Percentiles rank a stretch among this genome's conserved stretches.
Evolutionary conservation across 2,329 filamentous ascomycete genomes (phyloP).

Genomic region (Diplodia intermedia): DNA sequence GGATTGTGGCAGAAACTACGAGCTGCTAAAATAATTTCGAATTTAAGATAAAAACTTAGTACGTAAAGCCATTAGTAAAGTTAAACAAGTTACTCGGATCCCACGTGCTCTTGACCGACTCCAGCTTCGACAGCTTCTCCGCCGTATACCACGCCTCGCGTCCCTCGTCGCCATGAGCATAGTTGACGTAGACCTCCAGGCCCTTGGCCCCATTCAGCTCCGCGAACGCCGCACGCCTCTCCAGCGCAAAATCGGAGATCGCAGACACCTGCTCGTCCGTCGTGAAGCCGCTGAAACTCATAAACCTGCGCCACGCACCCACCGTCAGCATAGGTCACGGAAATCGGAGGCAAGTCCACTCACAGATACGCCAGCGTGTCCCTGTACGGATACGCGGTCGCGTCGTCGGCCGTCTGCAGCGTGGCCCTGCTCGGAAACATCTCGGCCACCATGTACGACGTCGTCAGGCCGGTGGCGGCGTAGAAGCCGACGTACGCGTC

Average conservation of each 20-base stretch:
- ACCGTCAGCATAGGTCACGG: neutral
- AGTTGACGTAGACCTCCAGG: slow-evolving; percentile 40
- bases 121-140: slow-evolving; percentile 41
- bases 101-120: slow-evolving; percentile 44
- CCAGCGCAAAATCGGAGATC: neutral
- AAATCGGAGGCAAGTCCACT: neutral
- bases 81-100: slow-evolving; percentile 45
- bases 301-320: neutral
- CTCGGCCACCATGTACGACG: neutral
- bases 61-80: neutral
- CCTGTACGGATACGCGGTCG: neutral
- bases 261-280: neutral
- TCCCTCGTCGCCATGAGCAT: slow-evolving; percentile 43
- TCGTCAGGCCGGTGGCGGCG: neutral
- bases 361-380: neutral
- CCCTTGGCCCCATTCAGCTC: neutral
- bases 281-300: neutral
- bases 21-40: no score
- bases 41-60: neutral
- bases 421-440: neutral
- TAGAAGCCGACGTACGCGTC: neutral
- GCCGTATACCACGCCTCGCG: slow-evolving; percentile 43
- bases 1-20: no score
- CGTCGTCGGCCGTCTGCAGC: neutral
- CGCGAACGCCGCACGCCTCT: neutral